A percentile compares a stretch with the other conserved stretches of the same genome.
Evolutionary conservation across 1,284 basidiomycete genomes (phyloP).

Genomic region (Mycena sp.): DNA sequence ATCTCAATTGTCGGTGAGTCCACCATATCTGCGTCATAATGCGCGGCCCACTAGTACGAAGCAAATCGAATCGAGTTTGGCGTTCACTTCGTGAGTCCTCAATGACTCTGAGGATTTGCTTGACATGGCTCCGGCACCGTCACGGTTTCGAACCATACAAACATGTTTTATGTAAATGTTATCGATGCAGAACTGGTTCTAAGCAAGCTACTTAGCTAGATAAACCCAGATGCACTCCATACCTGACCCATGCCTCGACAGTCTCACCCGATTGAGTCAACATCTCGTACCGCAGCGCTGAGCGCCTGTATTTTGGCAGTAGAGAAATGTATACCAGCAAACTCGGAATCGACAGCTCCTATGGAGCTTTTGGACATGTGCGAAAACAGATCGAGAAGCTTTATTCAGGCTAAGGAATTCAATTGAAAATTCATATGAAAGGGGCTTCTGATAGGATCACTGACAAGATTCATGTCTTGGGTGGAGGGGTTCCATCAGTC

Average conservation of each 20-base stretch:
- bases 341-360: background rate
- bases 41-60: no score
- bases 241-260: constrained; percentile 14
- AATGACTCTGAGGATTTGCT: no score
- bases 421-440: background rate
- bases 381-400: constrained; percentile 20
- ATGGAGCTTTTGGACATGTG: background rate
- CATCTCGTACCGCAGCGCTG: background rate
- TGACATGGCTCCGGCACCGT: no score
- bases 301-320: background rate
- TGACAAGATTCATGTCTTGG: background rate
- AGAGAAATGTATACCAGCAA: background rate
- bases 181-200: no score
- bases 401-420: constrained; percentile 11
- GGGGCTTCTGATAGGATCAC: background rate
- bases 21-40: no score
- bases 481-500: background rate
- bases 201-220: background rate
- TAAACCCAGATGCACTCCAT: constrained; percentile 12
- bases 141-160: no score
- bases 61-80: no score
- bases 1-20: no score
- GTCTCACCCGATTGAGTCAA: background rate
- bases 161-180: no score
- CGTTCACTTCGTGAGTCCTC: no score